These are phyloP conservation scores for Cryptococcus wingfieldii DNA, from an alignment of 1,284 basidiomycete species.

Conservation along the genomic window DNA sequence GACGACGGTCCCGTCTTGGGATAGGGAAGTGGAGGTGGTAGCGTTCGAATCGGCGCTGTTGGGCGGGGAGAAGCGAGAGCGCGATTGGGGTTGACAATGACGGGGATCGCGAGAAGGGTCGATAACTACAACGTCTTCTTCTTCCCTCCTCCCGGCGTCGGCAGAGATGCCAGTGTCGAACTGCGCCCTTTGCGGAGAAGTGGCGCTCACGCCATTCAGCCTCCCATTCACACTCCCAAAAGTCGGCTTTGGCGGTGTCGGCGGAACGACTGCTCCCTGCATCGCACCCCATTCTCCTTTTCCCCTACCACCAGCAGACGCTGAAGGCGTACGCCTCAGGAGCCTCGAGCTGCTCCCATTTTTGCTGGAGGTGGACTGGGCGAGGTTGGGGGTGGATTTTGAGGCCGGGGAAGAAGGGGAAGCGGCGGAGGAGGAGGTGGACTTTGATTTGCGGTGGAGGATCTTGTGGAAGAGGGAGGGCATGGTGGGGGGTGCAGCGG, in stretches of 20 bases:
- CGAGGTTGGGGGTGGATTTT: slow-evolving; percentile 2
- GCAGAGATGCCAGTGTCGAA: not conserved
- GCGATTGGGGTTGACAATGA: slow-evolving; percentile 10
- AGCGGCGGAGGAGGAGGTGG: slow-evolving; percentile 9
- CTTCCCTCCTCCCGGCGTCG: not conserved
- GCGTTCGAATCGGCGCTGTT: not conserved
- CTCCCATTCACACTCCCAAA: no score
- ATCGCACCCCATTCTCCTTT: not conserved
- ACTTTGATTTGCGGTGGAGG: slow-evolving; percentile 18
- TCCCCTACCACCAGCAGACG: not conserved
- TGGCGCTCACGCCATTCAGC: no score
- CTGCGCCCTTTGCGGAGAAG: not conserved
- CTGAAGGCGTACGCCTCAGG: not conserved
- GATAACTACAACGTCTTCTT: slow-evolving; percentile 15
- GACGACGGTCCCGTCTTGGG: not conserved
- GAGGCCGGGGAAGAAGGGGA: slow-evolving; percentile 2
- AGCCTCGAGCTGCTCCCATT: not conserved
- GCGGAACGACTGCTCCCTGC: not conserved
- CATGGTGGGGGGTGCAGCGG: slow-evolving; percentile 12
- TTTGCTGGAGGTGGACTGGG: no score
- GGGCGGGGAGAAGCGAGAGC: not conserved
- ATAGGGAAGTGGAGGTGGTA: not conserved
- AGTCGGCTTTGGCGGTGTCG: no score
- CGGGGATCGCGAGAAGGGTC: slow-evolving; percentile 3
- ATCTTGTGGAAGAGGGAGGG: slow-evolving; percentile 24